Conservation (phyloP, 2,329 filamentous ascomycete genomes). For the Colletotrichum truncatum region DNA sequence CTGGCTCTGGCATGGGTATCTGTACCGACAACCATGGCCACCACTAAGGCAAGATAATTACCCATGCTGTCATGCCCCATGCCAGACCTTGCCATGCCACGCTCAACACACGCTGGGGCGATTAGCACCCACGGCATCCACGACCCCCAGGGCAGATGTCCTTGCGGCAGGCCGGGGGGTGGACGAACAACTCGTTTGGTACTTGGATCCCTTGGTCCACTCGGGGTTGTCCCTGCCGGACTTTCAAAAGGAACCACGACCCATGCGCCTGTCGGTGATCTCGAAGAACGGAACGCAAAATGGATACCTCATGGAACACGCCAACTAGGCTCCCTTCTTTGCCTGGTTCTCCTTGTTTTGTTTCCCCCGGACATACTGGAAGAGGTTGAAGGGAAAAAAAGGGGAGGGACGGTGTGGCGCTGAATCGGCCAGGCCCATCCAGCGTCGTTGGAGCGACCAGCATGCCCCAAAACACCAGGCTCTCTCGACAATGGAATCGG, state of each 20-base stretch:
- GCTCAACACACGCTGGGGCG: conserved; percentile 27
- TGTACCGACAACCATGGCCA: background rate
- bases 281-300: conserved; percentile 29
- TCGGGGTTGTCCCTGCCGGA: conserved; percentile 28
- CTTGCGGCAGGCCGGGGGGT: conserved; percentile 18
- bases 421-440: conserved; percentile 3
- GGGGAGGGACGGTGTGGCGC: conserved; percentile 13
- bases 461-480: conserved; percentile 16
- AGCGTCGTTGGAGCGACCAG: conserved; percentile 19
- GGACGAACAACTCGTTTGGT: conserved; percentile 26
- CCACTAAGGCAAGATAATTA: conserved; percentile 12
- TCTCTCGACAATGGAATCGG: background rate
- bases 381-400: background rate
- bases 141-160: conserved; percentile 1
- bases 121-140: conserved; percentile 11
- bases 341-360: conserved; percentile 7
- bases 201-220: conserved; percentile 14
- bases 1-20: background rate
- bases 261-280: conserved; percentile 30
- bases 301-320: conserved; percentile 23
- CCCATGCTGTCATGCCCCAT: conserved; percentile 22
- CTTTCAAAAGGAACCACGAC: conserved; percentile 15
- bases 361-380: background rate
- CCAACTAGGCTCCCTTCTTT: conserved; percentile 15
- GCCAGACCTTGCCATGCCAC: conserved; percentile 25